phyloP scores from a whole-genome alignment of 1,284 basidiomycete genomes.

The Ceratobasidium papillatum region DNA sequence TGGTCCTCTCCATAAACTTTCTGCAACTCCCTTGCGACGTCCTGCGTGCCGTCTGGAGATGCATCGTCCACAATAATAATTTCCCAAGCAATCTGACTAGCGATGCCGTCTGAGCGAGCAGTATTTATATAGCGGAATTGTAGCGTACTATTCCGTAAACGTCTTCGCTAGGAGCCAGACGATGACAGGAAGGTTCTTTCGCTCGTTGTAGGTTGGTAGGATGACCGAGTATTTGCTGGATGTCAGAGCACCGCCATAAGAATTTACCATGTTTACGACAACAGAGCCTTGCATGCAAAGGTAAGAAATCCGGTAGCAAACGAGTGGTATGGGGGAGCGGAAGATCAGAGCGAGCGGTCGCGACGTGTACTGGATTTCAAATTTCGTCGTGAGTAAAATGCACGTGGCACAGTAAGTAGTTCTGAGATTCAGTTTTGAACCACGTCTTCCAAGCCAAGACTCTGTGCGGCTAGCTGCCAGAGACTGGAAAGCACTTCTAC shows the following conservation, averaged over 20 bases:
- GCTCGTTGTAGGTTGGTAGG: conserved; percentile 91
- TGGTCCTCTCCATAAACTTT: conserved; percentile 82
- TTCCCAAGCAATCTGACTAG: conserved; percentile 75
- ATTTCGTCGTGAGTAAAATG: neutral
- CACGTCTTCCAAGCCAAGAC: neutral
- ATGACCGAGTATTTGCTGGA: conserved; percentile 84
- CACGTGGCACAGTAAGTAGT: neutral
- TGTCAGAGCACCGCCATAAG: conserved; percentile 21
- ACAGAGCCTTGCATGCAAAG: conserved; percentile 37
- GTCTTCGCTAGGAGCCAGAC: conserved; percentile 81
- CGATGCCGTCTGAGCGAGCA: conserved; percentile 37
- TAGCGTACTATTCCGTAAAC: conserved; percentile 75
- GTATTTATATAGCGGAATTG: neutral
- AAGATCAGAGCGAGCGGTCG: conserved; percentile 2
- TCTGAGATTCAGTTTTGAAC: too few relatives aligned
- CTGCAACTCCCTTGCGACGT: conserved; percentile 81
- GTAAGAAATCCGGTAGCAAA: neutral
- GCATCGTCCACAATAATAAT: conserved; percentile 91
- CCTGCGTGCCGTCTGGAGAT: conserved; percentile 91
- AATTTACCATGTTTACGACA: conserved; percentile 27
- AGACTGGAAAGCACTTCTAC: too few relatives aligned
- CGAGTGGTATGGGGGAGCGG: neutral
- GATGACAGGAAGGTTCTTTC: conserved; percentile 89
- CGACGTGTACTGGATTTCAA: conserved; percentile 27
- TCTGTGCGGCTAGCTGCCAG: too few relatives aligned